Evolutionary conservation across 2,329 filamentous ascomycete species (phyloP), one percentile per base, ranked within the genome.

Genomic region (Colletotrichum tropicicola): DNA sequence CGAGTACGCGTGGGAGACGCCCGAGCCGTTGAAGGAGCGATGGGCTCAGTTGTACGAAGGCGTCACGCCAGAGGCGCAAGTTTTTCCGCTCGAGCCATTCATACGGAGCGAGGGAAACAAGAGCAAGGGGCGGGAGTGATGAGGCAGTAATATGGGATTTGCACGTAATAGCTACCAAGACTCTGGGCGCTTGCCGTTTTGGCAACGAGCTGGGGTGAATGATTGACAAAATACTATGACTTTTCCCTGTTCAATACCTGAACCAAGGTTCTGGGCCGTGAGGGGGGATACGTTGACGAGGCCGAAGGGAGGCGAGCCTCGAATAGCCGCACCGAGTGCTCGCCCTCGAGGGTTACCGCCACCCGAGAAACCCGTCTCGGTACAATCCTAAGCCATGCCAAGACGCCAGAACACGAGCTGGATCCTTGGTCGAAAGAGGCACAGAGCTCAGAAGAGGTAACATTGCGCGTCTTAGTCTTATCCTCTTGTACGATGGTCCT

Each of bases 11-110:
- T 86, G 84, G 84, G 72, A 81, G 66, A 83, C 80, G 1, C 83
- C 83, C 0, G 72, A 73, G 5, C 73, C 72, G 1, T 72, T 86
- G 74, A 80, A 68, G 75, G 73, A 73, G 3, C 76, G 82, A 9
- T 90, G 86, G 85, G 78, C 82, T 19, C 76, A 80, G 9, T 73
- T 90, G 1, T 90, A 87, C 68, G 77, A 80, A 1, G 83, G 78
- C 3, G 79, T 89, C 3, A 82, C 75, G 5, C 75, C 81, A 0
- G 85, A 87, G 63, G 81, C 78, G 6, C 78, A 85, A 37, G 82
- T 87, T 0, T 85, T 89, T 57, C 87, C 87, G 0, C 75, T 89
- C 2, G 84, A 90, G 70, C 84, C 86, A 2, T 68, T 66, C 44
- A 71, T 75, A 48, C 68, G 72, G 15, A 73, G 71, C 32, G 69